Base-by-base conservation (phyloP, 1,139 yeast species). In the Lodderomyces beijingensis region DNA sequence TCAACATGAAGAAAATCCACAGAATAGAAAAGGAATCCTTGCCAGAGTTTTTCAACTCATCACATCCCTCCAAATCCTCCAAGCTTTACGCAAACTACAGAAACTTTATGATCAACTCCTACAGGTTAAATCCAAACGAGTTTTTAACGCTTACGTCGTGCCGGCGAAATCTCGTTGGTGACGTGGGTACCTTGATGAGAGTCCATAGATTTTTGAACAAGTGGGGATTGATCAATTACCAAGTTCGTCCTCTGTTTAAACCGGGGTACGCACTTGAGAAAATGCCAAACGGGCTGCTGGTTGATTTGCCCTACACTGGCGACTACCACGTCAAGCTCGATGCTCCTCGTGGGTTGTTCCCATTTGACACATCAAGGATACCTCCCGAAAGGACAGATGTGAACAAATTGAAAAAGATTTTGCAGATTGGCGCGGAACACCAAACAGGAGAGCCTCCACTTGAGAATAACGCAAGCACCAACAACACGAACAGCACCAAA, bases 171-270 rank as follows among this genome's bases (percentile, higher is more conserved):
- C 70, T 93, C 41, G 93, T 88, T 15, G 98, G 98, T 26, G 98
- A 93, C 63, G 97, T 89, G 8, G 95, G 96, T 13, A 82, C 96
- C 1, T 73, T 93, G 40, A 78, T 91, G 75, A 74, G 99, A 43
- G 77, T 91, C 8, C 96, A 88, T 55, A 76, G 86, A 42, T 91
- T 93, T 51, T 67, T 93, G 43, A 89, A 79, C 51, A 86, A 84
- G 56, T 93, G 99, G 99, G 99, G 99, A 0, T 66, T 93, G 38
- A 87, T 93, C 36, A 93, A 93, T 57, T 93, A 93, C 53, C 98
- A 91, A 58, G 96, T 81, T 1, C 70, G 74, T 43, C 84, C 89
- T 2, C 79, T 74, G 41, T 62, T 76, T 40, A 71, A 77, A 45
- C 87, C 89, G 2, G 76, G 77, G 28, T 73, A 76, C 36, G 69